Evolutionary conservation across 73 alveolate genomes (phyloP).

Genomic region (Durusdinium trenchii): DNA sequence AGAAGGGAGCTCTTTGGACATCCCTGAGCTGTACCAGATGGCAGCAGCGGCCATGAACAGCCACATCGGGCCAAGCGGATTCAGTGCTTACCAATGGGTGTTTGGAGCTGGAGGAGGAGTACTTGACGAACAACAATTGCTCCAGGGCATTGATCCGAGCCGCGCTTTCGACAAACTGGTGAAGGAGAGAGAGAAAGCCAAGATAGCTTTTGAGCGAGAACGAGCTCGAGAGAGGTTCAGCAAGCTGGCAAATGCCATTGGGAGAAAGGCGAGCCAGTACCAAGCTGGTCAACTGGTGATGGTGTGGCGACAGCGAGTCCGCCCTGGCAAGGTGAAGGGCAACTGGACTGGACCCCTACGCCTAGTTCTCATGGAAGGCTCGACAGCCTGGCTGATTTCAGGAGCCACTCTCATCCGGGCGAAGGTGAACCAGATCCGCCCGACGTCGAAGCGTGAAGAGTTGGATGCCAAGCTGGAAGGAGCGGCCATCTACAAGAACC

Average conservation of each 20-base stretch:
- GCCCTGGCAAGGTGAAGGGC: slow-evolving; percentile 13
- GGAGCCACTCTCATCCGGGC: not conserved
- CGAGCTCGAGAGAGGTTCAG: not conserved
- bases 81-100: slow-evolving; percentile 8
- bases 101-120: not conserved
- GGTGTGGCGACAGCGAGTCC: slow-evolving; percentile 26
- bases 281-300: slow-evolving; percentile 19
- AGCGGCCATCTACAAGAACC: no score
- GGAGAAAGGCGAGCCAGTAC: not conserved
- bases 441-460: no score
- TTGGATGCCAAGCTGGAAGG: no score
- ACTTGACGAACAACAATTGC: not conserved
- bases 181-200: not conserved
- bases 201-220: not conserved
- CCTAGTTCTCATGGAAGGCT: not conserved
- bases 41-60: not conserved
- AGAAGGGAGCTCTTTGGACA: not conserved
- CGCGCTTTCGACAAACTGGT: not conserved
- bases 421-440: no score
- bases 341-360: slow-evolving; percentile 17
- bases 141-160: not conserved
- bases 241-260: not conserved
- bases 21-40: not conserved
- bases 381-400: not conserved
- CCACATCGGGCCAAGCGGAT: not conserved